Evolutionary conservation across 441 rosid species (phyloP).

Genomic region (Croton laevigatus): DNA sequence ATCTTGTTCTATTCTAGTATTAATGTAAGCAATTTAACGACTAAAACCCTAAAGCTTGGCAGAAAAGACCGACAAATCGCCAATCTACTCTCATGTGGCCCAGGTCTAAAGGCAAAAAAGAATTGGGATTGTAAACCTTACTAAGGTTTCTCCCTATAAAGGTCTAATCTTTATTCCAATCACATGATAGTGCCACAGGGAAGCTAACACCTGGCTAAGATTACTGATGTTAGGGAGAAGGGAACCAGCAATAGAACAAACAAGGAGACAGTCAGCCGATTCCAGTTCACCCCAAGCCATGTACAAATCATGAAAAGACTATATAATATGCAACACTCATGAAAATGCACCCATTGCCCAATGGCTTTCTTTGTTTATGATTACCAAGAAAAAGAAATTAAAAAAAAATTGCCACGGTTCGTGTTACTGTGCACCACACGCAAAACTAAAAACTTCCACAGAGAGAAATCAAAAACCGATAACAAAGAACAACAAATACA

Average conservation of each 20-base stretch:
- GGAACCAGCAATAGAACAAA: conserved; percentile 65
- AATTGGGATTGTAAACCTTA: conserved; percentile 38
- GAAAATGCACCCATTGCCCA: conserved; percentile 34
- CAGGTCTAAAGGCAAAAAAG: conserved; percentile 19
- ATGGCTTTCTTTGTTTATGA: conserved; percentile 37
- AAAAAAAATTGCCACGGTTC: conserved; percentile 19
- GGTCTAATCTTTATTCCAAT: conserved; percentile 17
- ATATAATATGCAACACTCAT: conserved; percentile 20
- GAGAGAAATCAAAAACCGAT: background rate
- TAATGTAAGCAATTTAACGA: conserved; percentile 4
- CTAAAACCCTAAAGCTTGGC: conserved; percentile 23
- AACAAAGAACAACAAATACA: conserved; percentile 5
- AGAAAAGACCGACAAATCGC: conserved; percentile 33
- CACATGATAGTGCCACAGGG: conserved; percentile 25
- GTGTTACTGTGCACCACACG: conserved; percentile 28
- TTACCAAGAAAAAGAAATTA: conserved; percentile 38
- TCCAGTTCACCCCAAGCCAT: conserved; percentile 46
- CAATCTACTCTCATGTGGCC: conserved; percentile 33
- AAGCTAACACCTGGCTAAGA: conserved; percentile 52
- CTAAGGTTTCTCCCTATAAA: conserved; percentile 24
- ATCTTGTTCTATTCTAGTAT: background rate
- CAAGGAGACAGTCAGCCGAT: conserved; percentile 68
- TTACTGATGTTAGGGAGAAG: conserved; percentile 51
- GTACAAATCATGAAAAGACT: conserved; percentile 34
- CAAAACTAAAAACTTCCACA: conserved; percentile 20